These are phyloP conservation scores for Boletus pseudo-olivaceus DNA, from an alignment of 768 basidiomycete species.

Conservation along the genomic window DNA sequence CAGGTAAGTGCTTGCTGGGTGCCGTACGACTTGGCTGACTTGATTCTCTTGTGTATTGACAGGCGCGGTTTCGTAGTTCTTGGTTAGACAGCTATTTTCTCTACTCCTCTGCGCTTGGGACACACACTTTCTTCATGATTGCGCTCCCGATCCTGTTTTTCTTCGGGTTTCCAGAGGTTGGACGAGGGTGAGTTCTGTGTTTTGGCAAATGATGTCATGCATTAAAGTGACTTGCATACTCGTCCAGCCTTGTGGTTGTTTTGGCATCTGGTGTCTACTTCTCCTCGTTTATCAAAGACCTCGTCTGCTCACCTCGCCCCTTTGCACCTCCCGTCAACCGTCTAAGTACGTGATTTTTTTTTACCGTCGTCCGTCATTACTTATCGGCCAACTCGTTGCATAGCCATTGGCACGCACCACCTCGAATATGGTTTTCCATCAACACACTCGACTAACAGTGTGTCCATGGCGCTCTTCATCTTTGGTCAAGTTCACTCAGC, in stretches of 20 bases:
- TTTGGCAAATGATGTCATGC: background rate
- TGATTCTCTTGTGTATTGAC: background rate
- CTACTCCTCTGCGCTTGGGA: conserved; percentile 74
- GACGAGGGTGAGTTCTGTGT: conserved; percentile 57
- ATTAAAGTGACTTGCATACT: background rate
- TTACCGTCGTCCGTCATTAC: background rate
- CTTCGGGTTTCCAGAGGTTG: conserved; percentile 74
- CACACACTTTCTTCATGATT: conserved; percentile 93
- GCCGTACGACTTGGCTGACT: conserved; percentile 7
- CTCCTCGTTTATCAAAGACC: conserved; percentile 86
- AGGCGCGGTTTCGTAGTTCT: conserved; percentile 57
- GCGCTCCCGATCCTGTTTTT: conserved; percentile 84
- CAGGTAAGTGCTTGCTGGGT: conserved; percentile 51
- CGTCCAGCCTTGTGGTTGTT: conserved; percentile 57
- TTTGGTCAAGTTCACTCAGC: conserved; percentile 56
- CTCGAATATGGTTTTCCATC: conserved; percentile 96
- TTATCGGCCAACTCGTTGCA: background rate
- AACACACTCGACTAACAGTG: conserved; percentile 88
- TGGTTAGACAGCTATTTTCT: conserved; percentile 81
- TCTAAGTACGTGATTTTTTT: conserved; percentile 55
- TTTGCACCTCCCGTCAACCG: conserved; percentile 90
- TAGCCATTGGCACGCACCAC: conserved; percentile 77
- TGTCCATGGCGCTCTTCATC: conserved; percentile 85
- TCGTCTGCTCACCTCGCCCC: conserved; percentile 86
- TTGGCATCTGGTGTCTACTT: conserved; percentile 79